Percentiles rank a stretch among this genome's conserved stretches.
Conservation (phyloP, 1,284 basidiomycete species). For the Ceratobasidium sp. region DNA sequence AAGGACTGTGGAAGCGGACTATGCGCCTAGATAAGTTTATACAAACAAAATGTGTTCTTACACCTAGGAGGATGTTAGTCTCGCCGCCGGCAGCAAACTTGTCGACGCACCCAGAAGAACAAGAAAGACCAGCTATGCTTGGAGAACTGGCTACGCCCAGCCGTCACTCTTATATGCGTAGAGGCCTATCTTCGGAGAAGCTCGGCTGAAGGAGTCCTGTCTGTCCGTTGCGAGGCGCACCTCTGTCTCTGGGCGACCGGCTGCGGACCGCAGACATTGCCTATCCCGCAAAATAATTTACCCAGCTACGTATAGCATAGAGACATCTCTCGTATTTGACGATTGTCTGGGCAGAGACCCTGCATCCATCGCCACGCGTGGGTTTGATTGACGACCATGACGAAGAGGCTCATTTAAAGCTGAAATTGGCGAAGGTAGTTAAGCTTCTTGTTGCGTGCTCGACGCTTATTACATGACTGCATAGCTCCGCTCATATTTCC, state of each 20-base stretch:
- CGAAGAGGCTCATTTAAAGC: not conserved
- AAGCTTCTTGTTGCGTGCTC: not conserved
- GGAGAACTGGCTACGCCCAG: not conserved
- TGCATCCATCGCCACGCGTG: not conserved
- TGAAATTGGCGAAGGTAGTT: not conserved
- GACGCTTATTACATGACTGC: too few species aligned
- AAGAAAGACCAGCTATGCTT: conserved; percentile 31
- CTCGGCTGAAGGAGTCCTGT: too few species aligned
- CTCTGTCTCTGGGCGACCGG: not conserved
- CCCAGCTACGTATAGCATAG: not conserved
- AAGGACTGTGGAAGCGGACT: conserved; percentile 2
- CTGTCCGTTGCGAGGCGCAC: not conserved
- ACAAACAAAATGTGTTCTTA: conserved; percentile 1
- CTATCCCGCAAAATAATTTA: not conserved
- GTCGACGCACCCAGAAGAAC: conserved; percentile 4
- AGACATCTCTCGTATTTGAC: not conserved
- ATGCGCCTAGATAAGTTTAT: not conserved
- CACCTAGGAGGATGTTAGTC: conserved; percentile 4
- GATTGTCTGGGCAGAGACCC: not conserved
- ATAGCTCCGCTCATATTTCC: too few species aligned
- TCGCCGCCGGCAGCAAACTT: not conserved
- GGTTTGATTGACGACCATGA: conserved; percentile 3
- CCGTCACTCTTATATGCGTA: not conserved
- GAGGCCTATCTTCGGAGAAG: not conserved
- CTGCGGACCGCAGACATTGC: conserved; percentile 1